Evolutionary conservation across 2,329 filamentous ascomycete species (phyloP).

Genomic region (Dactylonectria macrodidyma): DNA sequence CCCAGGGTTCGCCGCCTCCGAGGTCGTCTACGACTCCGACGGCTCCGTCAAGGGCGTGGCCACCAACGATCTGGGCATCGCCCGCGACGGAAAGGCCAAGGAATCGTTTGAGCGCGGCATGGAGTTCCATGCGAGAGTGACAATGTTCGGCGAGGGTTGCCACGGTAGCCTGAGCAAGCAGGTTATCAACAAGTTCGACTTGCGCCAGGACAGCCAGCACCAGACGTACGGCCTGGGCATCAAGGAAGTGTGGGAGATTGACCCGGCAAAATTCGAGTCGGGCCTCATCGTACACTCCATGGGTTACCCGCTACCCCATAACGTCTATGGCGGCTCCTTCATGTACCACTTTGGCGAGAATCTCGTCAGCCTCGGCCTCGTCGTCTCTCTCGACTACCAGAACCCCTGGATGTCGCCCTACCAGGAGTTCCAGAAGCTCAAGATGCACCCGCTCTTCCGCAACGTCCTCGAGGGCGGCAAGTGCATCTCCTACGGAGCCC

Average conservation of each 20-base stretch:
- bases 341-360: constrained; percentile 99
- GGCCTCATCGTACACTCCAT: constrained; percentile 90
- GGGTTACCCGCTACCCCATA: constrained; percentile 89
- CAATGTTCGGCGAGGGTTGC: constrained; percentile 93
- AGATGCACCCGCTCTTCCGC: constrained; percentile 94
- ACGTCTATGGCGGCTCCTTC: constrained; percentile 98
- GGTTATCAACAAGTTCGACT: constrained; percentile 92
- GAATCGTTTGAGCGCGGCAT: constrained; percentile 95
- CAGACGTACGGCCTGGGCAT: constrained; percentile 96
- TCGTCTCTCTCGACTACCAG: constrained; percentile 93
- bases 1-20: constrained; percentile 93
- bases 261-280: constrained; percentile 91
- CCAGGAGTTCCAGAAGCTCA: constrained; percentile 97
- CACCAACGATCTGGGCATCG: constrained; percentile 93
- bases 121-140: constrained; percentile 96
- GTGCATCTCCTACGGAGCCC: constrained; percentile 95
- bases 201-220: constrained; percentile 89
- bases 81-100: constrained; percentile 86
- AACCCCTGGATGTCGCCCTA: constrained; percentile 98
- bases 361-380: constrained; percentile 90
- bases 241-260: constrained; percentile 98
- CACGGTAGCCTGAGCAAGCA: constrained; percentile 97
- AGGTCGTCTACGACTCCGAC: constrained; percentile 89
- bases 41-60: constrained; percentile 94
- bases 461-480: constrained; percentile 93